Conservation (phyloP, 441 rosid genomes). For the Daphne laureola region DNA sequence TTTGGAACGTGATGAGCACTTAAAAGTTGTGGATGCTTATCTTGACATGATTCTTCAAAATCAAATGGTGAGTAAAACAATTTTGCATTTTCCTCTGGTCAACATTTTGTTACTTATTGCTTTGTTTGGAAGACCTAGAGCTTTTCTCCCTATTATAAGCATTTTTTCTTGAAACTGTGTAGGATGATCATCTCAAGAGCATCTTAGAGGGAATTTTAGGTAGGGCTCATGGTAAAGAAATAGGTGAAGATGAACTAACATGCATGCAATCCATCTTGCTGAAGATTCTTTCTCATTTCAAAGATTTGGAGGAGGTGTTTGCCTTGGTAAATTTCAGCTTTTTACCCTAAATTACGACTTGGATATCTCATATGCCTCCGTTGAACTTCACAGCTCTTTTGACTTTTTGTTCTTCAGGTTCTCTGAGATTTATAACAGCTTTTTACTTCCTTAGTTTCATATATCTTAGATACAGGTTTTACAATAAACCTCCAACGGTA, state of each 20-base stretch:
- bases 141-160: slow-evolving; percentile 1
- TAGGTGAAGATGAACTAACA: slow-evolving; percentile 58
- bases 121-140: slow-evolving; percentile 13
- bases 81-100: slow-evolving; percentile 4
- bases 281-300: slow-evolving; percentile 68
- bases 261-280: slow-evolving; percentile 69
- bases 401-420: slow-evolving; percentile 1
- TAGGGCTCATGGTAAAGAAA: slow-evolving; percentile 38
- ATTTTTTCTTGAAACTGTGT: slow-evolving; percentile 2
- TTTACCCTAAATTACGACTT: not conserved
- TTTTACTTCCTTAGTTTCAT: slow-evolving; percentile 4
- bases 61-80: slow-evolving; percentile 51
- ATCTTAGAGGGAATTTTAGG: slow-evolving; percentile 53
- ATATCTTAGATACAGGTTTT: not conserved
- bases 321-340: slow-evolving; percentile 47
- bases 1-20: slow-evolving; percentile 58
- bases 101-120: slow-evolving; percentile 9
- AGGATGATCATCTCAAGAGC: slow-evolving; percentile 51
- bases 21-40: slow-evolving; percentile 76
- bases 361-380: slow-evolving; percentile 1
- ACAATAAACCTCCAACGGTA: slow-evolving; percentile 5
- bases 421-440: slow-evolving; percentile 5
- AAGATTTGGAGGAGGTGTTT: slow-evolving; percentile 52
- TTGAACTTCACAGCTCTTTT: slow-evolving; percentile 7
- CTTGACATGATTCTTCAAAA: slow-evolving; percentile 70